Base-by-base conservation (phyloP, 2,329 filamentous ascomycete species). In the Penicillium frequentans region DNA sequence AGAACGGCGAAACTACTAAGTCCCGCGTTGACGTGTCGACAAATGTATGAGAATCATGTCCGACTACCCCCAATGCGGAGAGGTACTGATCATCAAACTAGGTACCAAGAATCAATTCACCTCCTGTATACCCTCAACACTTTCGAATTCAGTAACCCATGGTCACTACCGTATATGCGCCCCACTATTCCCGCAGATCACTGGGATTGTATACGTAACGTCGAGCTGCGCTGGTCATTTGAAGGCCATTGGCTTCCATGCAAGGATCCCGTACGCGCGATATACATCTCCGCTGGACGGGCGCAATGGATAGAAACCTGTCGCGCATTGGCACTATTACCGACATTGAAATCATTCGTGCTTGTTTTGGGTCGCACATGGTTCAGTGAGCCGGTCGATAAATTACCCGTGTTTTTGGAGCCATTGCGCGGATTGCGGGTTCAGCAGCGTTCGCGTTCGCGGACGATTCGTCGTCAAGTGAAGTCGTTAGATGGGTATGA, bases 71-170 rank as follows among this genome's bases (percentile, higher is more conserved):
- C 33, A 27, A 26, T 44, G 42, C 13, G 8, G 6, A 13, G 42
- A 44, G 21, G 24, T 9, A 5, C 16, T 24, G 44, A n/a, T 1
- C 3, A 11, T 46, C 49, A 43, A 56, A 35, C n/a, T 54, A 75
- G 73, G 57, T 74, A 72, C 59, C 54, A 61, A 56, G 73, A 76
- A 65, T 72, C 71, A 1, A 71, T 72, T 43, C 60, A 68, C 49
- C 58, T 73, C 27, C 66, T 76, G 23, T 76, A 76, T 59, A 67
- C 67, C 5, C 62, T 65, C 45, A 73, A 71, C 56, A 70, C 62
- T 43, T 73, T 75, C 58, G 70, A 75, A 56, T 75, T 76, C 62
- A 75, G 72, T 60, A 75, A 71, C 52, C 73, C 73, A 55, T 76
- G 73, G 73, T 69, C 72, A 27, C 68, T 75, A 6, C 65, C 73